phyloP scores from a whole-genome alignment of 2,329 filamentous ascomycete species.

The Alternaria arborescens region DNA sequence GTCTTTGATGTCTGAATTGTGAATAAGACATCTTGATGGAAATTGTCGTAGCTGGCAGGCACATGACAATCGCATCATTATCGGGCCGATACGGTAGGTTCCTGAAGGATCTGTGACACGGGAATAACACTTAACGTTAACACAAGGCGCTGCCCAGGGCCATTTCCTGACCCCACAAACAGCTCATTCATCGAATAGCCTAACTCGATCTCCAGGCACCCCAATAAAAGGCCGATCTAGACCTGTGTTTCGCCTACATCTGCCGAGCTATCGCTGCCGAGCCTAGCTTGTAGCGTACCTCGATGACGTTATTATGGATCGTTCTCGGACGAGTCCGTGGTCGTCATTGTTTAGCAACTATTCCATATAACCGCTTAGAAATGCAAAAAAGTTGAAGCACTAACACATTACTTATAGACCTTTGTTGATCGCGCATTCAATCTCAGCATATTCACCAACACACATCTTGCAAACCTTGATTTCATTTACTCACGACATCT shows the following conservation, averaged over 20 bases:
- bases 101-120: neutral
- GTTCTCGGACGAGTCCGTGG: neutral
- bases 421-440: neutral
- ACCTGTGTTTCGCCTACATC: constrained; percentile 15
- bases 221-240: neutral
- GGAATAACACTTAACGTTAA: neutral
- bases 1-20: too few species aligned
- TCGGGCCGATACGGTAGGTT: constrained; percentile 9
- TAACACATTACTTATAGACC: constrained; percentile 2
- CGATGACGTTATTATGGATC: constrained; percentile 18
- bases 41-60: neutral
- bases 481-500: neutral
- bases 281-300: neutral
- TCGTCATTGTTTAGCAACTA: neutral
- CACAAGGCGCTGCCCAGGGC: neutral
- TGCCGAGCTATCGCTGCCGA: constrained; percentile 8
- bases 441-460: neutral
- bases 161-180: constrained; percentile 5
- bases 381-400: constrained; percentile 1
- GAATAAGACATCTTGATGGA: neutral
- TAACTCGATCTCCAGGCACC: constrained; percentile 1
- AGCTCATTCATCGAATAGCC: neutral
- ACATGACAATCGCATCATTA: neutral
- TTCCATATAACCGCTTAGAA: constrained; percentile 14
- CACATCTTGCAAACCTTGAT: neutral